phyloP scores from a whole-genome alignment of 2,329 filamentous ascomycete genomes.

The Penicillium fuscoglaucum region DNA sequence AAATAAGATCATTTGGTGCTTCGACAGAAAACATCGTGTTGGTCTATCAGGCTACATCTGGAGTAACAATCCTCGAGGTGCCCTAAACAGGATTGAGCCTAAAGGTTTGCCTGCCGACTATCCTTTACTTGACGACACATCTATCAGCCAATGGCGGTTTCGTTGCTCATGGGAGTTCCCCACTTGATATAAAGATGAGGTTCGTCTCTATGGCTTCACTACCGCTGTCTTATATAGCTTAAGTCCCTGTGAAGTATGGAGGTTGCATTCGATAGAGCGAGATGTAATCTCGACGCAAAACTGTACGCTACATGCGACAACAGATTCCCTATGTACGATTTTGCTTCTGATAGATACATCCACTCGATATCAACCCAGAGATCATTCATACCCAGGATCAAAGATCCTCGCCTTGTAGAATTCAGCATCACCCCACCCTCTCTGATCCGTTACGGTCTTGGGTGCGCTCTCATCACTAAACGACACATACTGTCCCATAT shows the following conservation, averaged over 20 bases:
- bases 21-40: constrained; percentile 14
- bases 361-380: too few species aligned
- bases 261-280: neutral
- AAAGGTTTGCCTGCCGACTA: neutral
- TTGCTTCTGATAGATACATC: neutral
- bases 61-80: neutral
- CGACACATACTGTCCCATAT: too few species aligned
- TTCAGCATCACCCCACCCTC: neutral
- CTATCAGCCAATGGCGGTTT: neutral
- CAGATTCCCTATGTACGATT: neutral
- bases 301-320: neutral
- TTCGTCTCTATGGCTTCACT: neutral
- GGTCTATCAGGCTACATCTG: neutral
- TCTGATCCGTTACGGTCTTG: neutral
- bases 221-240: neutral
- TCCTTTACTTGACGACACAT: neutral
- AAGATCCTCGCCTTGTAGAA: neutral
- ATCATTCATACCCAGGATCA: neutral
- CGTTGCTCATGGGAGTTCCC: neutral
- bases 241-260: neutral
- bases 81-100: neutral
- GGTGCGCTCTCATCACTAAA: neutral
- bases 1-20: neutral
- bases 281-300: neutral
- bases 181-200: neutral